Percentiles rank a stretch among this genome's conserved stretches.
These are phyloP conservation scores for Cyclotella sp. DNA, from an alignment of 108 stramenopile genomes.

Conservation along the genomic window DNA sequence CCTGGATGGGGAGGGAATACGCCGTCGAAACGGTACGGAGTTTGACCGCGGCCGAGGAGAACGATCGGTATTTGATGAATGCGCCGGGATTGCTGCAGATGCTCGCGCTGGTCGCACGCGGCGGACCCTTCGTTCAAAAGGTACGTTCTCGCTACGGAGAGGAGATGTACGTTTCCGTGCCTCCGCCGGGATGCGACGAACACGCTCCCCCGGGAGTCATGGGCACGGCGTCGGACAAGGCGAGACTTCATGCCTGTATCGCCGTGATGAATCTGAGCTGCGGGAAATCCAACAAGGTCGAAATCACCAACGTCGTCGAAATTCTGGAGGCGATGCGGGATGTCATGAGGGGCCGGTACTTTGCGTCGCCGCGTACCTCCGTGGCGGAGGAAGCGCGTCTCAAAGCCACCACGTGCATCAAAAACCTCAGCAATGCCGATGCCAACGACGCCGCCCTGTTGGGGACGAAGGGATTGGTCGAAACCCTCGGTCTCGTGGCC, in stretches of 20 bases:
- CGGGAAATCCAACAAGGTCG: conserved; percentile 91
- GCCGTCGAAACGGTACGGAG: conserved; percentile 90
- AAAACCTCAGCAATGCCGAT: conserved; percentile 90
- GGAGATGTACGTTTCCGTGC: conserved; percentile 19
- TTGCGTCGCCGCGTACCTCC: conserved; percentile 23
- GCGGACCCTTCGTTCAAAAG: conserved; percentile 76
- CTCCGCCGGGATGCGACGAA: conserved; percentile 36
- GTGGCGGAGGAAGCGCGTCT: conserved; percentile 81
- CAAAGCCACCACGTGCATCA: conserved; percentile 92
- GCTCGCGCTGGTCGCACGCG: conserved; percentile 80
- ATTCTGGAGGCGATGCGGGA: conserved; percentile 88
- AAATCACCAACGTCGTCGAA: conserved; percentile 78
- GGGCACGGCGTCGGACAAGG: conserved; percentile 80
- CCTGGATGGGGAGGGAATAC: conserved; percentile 87
- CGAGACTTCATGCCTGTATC: conserved; percentile 88
- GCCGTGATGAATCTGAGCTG: conserved; percentile 93
- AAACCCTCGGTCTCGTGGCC: conserved; percentile 83
- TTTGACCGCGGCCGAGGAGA: conserved; percentile 89
- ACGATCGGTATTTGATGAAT: conserved; percentile 83
- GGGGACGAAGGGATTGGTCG: conserved; percentile 81
- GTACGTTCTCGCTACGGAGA: not conserved
- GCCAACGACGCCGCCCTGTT: conserved; percentile 87
- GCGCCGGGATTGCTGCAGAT: conserved; percentile 75
- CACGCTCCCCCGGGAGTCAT: conserved; percentile 38
- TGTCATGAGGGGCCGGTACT: conserved; percentile 72